Base-by-base conservation (phyloP, 2,329 filamentous ascomycete genomes). In the Fusarium xyrophilum region DNA sequence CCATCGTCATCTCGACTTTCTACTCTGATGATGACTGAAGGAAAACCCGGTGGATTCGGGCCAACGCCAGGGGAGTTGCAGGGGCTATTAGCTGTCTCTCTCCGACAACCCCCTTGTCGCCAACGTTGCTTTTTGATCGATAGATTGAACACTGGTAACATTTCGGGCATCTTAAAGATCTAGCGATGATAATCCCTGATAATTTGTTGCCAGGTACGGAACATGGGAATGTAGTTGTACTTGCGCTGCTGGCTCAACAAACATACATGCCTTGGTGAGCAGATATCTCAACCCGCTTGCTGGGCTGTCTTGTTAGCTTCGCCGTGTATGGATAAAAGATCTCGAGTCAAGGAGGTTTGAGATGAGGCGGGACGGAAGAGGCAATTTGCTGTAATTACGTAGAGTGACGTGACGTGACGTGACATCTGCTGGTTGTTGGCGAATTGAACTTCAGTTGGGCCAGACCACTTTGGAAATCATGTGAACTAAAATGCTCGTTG, bases 1-100 rank as follows among this genome's bases (percentile, higher is more conserved):
- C 59, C 62, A 71, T 73, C 69, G 59, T 70, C 68, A 71, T 68
- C 68, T 72, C 60, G 57, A 72, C 59, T 67, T 64, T 70, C 59
- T 62, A 52, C n/a, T n/a, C n/a, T n/a, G n/a, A n/a, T n/a, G n/a
- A n/a, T n/a, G n/a, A n/a, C n/a, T n/a, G 63, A 62, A 63, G 56
- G 57, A 67, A 47, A 66, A 50, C 58, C 51, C 40, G 53, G 65
- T 63, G 30, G 35, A 42, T 35, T 67, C 60, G 66, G 68, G 56
- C 67, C 63, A 74, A 66, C 64, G 65, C 58, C 58, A 59, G 55
- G 56, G 63, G 60, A 47, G 32, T 38, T 23, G 21, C 48, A 48
- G 58, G 60, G 60, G 57, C 48, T 38, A 54, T 53, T 60, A 56
- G 56, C 35, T 54, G 33, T 46, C 40, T 43, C 23, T 43, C 50